Evolutionary conservation across 2,329 filamentous ascomycete species (phyloP), one percentile per base, ranked within the genome.

Genomic region (Pseudocercospora cruenta): DNA sequence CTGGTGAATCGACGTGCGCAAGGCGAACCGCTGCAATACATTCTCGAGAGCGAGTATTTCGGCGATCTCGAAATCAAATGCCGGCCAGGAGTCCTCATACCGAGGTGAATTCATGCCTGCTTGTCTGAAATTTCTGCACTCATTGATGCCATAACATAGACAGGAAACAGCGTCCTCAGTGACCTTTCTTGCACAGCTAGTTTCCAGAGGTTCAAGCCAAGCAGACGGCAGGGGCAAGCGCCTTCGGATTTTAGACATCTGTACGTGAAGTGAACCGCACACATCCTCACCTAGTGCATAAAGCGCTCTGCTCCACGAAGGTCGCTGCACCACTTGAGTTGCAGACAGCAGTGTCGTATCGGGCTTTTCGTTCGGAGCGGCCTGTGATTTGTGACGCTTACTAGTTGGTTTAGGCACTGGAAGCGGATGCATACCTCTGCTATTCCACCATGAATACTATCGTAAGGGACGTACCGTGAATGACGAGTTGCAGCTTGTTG

Each of bases 11-110:
- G 76, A 54, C 80, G 87, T 65, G 80, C 83, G 2, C 77, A 71
- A n/a, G 93, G 93, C 0, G 86, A 89, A 65, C 95, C 95, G 1
- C 80, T 99, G 36, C 95, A 98, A 78, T 98, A 98, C 76, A 85
- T 98, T 22, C 82, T 99, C 1, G 93, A 93, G 3, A 89, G 89
- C 4, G 93, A 97, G 77, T 95, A 91, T 1, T 98, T 99, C 79
- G 94, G 94, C 0, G 81, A 87, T 4, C 80, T 98, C 16, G 90
- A 97, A 49, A 90, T 99, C 54, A 80, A 85, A 62, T 97, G 94
- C 75, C 83, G 82, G 28, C 86, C 83, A 10, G 92, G 92, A 1
- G 94, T 98, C 4, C 82, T 99, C 64, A 96, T 98, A 70, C 95
- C 95, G 39, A 86, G 94, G 82, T 88, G 71, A 16, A 80, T 69